phyloP scores from a whole-genome alignment of 2,329 filamentous ascomycete genomes.

The Arthroderma sp. region DNA sequence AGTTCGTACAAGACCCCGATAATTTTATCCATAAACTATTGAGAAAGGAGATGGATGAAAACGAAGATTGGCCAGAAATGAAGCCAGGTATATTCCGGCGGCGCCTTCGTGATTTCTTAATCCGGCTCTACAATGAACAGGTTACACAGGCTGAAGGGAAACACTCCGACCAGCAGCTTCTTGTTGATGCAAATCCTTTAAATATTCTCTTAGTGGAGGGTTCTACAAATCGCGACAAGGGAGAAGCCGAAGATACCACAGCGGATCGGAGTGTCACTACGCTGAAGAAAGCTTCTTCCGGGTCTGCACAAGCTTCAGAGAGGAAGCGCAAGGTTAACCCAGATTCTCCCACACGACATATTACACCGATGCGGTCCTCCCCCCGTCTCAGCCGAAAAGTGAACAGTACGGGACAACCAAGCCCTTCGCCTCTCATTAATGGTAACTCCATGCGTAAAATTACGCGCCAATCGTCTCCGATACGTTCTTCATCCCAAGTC shows the following conservation, averaged over 20 bases:
- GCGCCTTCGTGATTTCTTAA: conserved; percentile 53
- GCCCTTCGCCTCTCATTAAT: too few species aligned
- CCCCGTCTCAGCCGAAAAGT: too few species aligned
- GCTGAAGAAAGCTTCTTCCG: neutral
- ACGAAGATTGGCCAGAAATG: conserved; percentile 42
- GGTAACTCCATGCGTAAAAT: too few species aligned
- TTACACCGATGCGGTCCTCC: too few species aligned
- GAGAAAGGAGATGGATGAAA: conserved; percentile 46
- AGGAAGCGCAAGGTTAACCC: too few species aligned
- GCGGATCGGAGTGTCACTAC: neutral
- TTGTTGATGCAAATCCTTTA: conserved; percentile 9
- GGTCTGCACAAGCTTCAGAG: too few species aligned
- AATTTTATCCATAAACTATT: conserved; percentile 55
- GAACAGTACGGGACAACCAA: too few species aligned
- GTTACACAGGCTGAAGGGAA: conserved; percentile 8
- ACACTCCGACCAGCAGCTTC: neutral
- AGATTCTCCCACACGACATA: too few species aligned
- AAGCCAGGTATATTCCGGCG: conserved; percentile 47
- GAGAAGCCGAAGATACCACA: neutral
- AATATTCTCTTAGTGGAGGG: conserved; percentile 8
- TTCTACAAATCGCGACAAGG: neutral
- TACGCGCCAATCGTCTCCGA: too few species aligned
- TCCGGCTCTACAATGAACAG: conserved; percentile 49
- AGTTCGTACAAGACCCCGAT: conserved; percentile 65
- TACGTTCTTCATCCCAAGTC: too few species aligned